phyloP scores from a whole-genome alignment of 2,329 filamentous ascomycete genomes.

The Stemphylium lycopersici region DNA sequence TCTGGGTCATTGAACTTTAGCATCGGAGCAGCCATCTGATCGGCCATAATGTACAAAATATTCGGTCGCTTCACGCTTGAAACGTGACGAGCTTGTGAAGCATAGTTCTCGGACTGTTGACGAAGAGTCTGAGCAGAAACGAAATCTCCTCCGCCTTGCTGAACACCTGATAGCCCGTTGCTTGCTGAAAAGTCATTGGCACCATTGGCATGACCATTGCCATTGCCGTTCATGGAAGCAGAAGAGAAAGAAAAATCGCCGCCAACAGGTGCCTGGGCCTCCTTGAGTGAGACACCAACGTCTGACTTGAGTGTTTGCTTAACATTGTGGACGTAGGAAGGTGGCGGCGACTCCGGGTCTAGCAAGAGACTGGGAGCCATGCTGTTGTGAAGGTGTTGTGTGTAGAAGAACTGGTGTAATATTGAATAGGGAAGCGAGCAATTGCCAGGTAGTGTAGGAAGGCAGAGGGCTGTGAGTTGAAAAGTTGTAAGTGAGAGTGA shows the following conservation, averaged over 20 bases:
- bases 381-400: neutral
- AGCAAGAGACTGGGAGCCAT: slow-evolving; percentile 44
- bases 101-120: slow-evolving; percentile 33
- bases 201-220: slow-evolving; percentile 16
- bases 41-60: slow-evolving; percentile 94
- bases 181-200: slow-evolving; percentile 17
- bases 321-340: slow-evolving; percentile 17
- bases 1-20: slow-evolving; percentile 90
- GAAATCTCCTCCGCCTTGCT: slow-evolving; percentile 26
- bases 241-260: slow-evolving; percentile 23
- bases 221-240: slow-evolving; percentile 20
- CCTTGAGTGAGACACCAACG: slow-evolving; percentile 25
- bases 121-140: slow-evolving; percentile 37
- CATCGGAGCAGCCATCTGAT: slow-evolving; percentile 88
- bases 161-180: slow-evolving; percentile 18
- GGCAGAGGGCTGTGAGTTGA: neutral
- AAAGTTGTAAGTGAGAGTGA: slow-evolving; percentile 11
- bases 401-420: neutral
- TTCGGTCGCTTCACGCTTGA: slow-evolving; percentile 63
- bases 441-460: neutral
- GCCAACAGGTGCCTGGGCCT: slow-evolving; percentile 30
- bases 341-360: slow-evolving; percentile 28
- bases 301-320: slow-evolving; percentile 28
- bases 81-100: slow-evolving; percentile 17
- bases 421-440: neutral